Evolutionary conservation across 768 basidiomycete genomes (phyloP).

Genomic region (Phylloporus scabripes): DNA sequence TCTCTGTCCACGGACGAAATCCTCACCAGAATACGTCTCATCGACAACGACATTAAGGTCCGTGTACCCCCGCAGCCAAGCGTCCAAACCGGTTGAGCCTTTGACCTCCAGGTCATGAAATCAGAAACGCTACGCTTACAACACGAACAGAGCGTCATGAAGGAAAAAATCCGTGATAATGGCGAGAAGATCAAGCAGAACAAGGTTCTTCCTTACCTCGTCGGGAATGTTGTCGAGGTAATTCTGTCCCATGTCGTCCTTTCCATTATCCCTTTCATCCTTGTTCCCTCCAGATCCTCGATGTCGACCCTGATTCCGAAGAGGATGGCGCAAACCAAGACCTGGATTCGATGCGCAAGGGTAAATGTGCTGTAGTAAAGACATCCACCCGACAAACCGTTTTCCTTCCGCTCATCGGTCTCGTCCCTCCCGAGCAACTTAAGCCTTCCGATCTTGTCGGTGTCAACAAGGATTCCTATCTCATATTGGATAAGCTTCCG

Average conservation of each 20-base stretch:
- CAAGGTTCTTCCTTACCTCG: constrained; percentile 96
- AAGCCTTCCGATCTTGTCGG: constrained; percentile 93
- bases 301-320: constrained; percentile 89
- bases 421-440: constrained; percentile 88
- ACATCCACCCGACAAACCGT: constrained; percentile 98
- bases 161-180: constrained; percentile 97
- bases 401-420: constrained; percentile 95
- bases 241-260: not conserved
- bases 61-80: constrained; percentile 8
- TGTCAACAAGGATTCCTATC: constrained; percentile 98
- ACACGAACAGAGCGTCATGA: constrained; percentile 95
- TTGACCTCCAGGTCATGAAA: constrained; percentile 77
- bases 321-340: constrained; percentile 96
- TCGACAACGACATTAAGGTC: constrained; percentile 97
- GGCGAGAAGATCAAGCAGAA: constrained; percentile 99
- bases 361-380: constrained; percentile 98
- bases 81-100: not conserved
- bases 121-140: constrained; percentile 88
- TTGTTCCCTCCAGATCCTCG: constrained; percentile 62
- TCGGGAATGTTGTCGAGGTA: constrained; percentile 97
- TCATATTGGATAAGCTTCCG: constrained; percentile 91
- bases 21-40: constrained; percentile 79
- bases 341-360: constrained; percentile 91
- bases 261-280: constrained; percentile 4
- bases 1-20: constrained; percentile 80